phyloP scores from a whole-genome alignment of 2,329 filamentous ascomycete genomes.

The Trichophaea hybrida region DNA sequence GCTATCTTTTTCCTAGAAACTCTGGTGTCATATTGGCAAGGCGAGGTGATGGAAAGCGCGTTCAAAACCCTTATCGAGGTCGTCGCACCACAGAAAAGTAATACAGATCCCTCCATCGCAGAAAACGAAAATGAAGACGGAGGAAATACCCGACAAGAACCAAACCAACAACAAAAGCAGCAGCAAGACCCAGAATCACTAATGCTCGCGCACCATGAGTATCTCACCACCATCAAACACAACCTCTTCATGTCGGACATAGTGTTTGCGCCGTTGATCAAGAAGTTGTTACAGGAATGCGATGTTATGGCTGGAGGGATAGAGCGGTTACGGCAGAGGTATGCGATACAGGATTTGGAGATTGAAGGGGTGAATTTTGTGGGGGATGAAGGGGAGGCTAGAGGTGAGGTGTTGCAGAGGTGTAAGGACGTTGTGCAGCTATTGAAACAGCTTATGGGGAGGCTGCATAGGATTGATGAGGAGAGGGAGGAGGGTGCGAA shows the following conservation, averaged over 20 bases:
- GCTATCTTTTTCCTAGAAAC: slow-evolving; percentile 82
- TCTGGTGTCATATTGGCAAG: slow-evolving; percentile 75
- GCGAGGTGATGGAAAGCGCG: slow-evolving; percentile 66
- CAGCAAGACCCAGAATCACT: slow-evolving; percentile 72
- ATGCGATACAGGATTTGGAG: slow-evolving; percentile 22
- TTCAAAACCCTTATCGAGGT: slow-evolving; percentile 69
- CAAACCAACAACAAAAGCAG: slow-evolving; percentile 10
- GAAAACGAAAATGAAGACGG: slow-evolving; percentile 28
- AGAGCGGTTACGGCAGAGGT: slow-evolving; percentile 12
- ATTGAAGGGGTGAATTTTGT: background rate
- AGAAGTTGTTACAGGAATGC: slow-evolving; percentile 20
- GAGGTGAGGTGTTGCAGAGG: slow-evolving; percentile 15
- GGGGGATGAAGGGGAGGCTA: slow-evolving; percentile 6
- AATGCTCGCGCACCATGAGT: slow-evolving; percentile 61
- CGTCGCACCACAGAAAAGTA: slow-evolving; percentile 35
- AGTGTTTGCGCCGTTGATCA: slow-evolving; percentile 23
- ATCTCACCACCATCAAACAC: slow-evolving; percentile 53
- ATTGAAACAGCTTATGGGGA: slow-evolving; percentile 21
- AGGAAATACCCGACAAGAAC: slow-evolving; percentile 27
- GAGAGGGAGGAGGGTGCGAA: slow-evolving; percentile 22
- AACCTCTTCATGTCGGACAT: slow-evolving; percentile 36
- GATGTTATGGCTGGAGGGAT: slow-evolving; percentile 23
- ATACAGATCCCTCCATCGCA: slow-evolving; percentile 16
- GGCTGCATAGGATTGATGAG: slow-evolving; percentile 26
- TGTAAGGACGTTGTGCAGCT: slow-evolving; percentile 21